Evolutionary conservation across 495 filamentous ascomycete genomes (phyloP).

Genomic region (Tuber umbilicatum): DNA sequence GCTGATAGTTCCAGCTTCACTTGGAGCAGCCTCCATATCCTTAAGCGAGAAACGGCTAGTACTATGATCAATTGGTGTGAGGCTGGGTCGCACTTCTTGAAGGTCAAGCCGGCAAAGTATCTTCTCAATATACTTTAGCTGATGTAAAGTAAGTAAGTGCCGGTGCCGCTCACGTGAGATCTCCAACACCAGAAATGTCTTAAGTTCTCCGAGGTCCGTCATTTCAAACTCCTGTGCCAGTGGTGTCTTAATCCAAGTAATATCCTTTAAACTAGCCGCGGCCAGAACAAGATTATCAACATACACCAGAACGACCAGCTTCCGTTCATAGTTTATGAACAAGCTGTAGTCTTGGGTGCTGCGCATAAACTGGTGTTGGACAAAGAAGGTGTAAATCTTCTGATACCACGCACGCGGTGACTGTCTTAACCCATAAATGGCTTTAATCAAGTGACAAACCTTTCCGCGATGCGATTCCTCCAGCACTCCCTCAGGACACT

Average conservation of each 20-base stretch:
- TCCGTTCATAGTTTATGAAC: neutral
- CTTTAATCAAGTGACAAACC: neutral
- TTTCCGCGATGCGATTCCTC: neutral
- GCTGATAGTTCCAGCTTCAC: no score
- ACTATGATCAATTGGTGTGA: neutral
- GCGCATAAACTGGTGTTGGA: neutral
- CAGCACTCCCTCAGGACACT: neutral
- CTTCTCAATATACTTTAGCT: neutral
- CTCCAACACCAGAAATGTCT: neutral
- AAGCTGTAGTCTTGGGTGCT: neutral
- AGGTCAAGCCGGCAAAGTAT: neutral
- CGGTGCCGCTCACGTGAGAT: neutral
- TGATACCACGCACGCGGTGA: neutral
- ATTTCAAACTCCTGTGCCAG: neutral
- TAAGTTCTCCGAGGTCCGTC: neutral
- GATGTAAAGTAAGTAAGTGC: rapidly evolving
- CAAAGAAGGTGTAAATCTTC: neutral
- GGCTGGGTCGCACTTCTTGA: neutral
- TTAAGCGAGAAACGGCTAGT: no score
- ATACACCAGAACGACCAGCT: neutral
- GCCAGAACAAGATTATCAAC: neutral
- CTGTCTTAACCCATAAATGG: neutral
- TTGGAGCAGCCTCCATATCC: no score
- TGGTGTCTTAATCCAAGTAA: neutral
- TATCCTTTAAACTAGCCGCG: neutral